Base-by-base conservation (phyloP, 352 stramenopile species). In the Globisporangium emineosum region DNA sequence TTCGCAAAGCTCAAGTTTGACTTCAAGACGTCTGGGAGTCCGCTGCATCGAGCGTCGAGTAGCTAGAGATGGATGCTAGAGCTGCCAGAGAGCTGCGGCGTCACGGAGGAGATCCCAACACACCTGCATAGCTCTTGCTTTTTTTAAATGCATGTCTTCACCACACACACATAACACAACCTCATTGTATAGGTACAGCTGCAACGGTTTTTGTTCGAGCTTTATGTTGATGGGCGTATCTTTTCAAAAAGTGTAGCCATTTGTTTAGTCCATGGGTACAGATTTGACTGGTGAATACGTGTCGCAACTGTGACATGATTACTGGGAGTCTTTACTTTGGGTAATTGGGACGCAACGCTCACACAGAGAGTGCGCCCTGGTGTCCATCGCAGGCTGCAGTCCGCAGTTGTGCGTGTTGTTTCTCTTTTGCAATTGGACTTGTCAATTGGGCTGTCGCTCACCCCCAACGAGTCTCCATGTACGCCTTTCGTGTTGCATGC, bases 1-100 rank as follows among this genome's bases (percentile, higher is more conserved):
- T 32, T 73, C 7, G 57, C 66, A 19, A 50, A 58, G 21, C 7
- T 70, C 13, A 43, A 9, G 30, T 67, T 66, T 30, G 53, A 51
- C 23, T 19, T 62, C 53, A 61, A 61, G 25, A 13, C 58, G 17
- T 47, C 42, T 7, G 42, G 27, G n/a, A 53, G 37, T 25, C 51
- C 37, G 5, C 29, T 23, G 27, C 60, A 57, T 15, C 49, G 43
- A 8, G 27, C 37, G 4, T 23, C 19, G 10, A 66, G 50, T 29
- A 60, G 60, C 37, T 66, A 59, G 43, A 50, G 42, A 50, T 4
- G n/a, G 9, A 23, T 23, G 10, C 47, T 53, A 10, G 5, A 53
- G 35, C 35, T 42, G 35, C 35, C 9, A 45, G 37, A 45, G 13
- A 45, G 37, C 13, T 42, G 35, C 8, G 17, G 37, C 13, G 37